Base-by-base conservation (phyloP, 371 early-diverging fungal genomes). In the Lichtheimia ramosa region DNA sequence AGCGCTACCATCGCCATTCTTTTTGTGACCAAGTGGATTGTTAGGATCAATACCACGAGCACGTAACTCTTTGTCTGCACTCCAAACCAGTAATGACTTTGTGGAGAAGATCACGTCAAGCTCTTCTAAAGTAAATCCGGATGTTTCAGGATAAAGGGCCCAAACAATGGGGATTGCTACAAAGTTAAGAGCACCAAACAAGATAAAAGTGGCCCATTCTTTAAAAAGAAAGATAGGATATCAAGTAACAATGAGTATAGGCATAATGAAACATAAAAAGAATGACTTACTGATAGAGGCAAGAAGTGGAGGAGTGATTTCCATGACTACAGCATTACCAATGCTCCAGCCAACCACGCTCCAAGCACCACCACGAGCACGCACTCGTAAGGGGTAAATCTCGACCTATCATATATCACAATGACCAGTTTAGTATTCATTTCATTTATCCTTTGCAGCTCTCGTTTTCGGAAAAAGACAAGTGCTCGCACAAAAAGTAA, bases 291-390 rank as follows among this genome's bases (percentile, higher is more conserved):
- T 71, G 59, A 74, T 68, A 48, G 65, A 54, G n/a, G 65, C 64
- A 39, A 76, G 65, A 71, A 76, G 63, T 15, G 69, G 69, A 5
- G 70, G 76, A n/a, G 76, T 76, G 42, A 76, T 68, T 58, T 73
- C 73, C 62, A 68, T 72, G 20, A 76, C 73, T 0, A 73, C 43
- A 3, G 73, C 73, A 21, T 76, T 76, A 27, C 73, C 73, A 15
- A 76, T 43, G 5, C 71, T 73, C 73, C 73, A 73, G 18, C 73
- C 74, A n/a, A 72, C 76, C n/a, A 76, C 76, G 49, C 63, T 66
- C 67, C 68, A 71, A 21, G 78, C 73, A 25, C 70, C 75, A 16
- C 78, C 78, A 43, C 74, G 75, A 5, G 69, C 71, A 50, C 78
- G 68, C 2, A 75, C 73, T 20, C 68, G 69, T 16, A 68, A 61